A percentile compares a stretch with the other conserved stretches of the same genome.
Evolutionary conservation across 257 asterid genomes (phyloP).

Genomic region (Craterostigma plantagineum): DNA sequence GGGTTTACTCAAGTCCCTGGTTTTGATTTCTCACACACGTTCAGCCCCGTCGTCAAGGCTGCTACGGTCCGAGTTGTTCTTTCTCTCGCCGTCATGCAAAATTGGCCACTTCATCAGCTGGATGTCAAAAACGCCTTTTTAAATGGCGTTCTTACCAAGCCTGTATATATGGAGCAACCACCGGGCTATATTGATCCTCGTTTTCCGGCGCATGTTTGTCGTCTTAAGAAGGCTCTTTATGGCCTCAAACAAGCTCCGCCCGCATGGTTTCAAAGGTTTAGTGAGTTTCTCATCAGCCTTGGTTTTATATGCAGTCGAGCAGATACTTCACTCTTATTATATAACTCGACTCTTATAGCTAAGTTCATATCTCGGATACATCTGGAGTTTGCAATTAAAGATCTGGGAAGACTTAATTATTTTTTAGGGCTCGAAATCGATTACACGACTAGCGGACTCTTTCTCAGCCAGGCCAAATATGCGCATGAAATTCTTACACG

Average conservation of each 20-base stretch:
- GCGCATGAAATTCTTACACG: neutral
- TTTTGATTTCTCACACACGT: neutral
- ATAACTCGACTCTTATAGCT: neutral
- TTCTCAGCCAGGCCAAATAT: conserved; percentile 1
- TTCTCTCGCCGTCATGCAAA: neutral
- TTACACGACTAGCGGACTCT: neutral
- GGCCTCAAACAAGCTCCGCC: too few relatives aligned
- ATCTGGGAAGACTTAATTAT: neutral
- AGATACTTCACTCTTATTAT: neutral
- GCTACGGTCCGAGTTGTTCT: neutral
- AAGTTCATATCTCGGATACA: neutral
- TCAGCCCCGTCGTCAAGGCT: neutral
- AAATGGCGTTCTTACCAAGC: too few relatives aligned
- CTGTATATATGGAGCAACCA: too few relatives aligned
- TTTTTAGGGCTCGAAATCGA: neutral
- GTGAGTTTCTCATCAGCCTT: neutral
- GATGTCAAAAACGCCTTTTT: too few relatives aligned
- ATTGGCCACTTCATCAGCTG: too few relatives aligned
- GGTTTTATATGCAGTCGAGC: neutral
- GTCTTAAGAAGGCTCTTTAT: too few relatives aligned
- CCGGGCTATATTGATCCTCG: neutral
- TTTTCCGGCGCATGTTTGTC: neutral
- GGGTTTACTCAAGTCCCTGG: neutral
- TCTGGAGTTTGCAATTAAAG: neutral
- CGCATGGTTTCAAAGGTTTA: neutral